Base-by-base conservation (phyloP, 768 basidiomycete genomes). In the Amanita jacksonii region DNA sequence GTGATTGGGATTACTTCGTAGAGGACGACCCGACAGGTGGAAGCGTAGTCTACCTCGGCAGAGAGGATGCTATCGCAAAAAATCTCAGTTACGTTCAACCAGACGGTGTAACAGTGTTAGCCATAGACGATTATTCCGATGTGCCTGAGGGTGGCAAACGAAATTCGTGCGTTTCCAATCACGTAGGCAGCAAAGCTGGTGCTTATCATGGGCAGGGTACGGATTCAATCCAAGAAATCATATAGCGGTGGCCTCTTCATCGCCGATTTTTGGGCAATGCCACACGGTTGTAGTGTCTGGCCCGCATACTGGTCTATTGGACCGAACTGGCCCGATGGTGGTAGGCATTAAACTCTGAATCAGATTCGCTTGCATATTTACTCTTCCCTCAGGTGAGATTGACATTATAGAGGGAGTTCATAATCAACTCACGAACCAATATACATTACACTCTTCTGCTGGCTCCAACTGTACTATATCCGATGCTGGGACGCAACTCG, bases 351-450 rank as follows among this genome's bases (percentile, higher is more conserved):
- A n/a, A 18, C 15, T 42, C 45, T 32, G 43, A 30, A 43, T n/a
- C 27, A 40, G 33, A 5, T 41, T 42, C 27, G 23, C 36, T 12
- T 30, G 43, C 27, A 28, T 47, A 24, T 41, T 40, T 45, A 20
- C 45, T 9, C 8, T 22, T 18, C 3, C 31, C 32, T 24, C 39
- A 62, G 65, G 69, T n/a, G 83, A 87, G 57, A 79, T 85, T 37
- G 86, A 88, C 53, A 72, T 85, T 40, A 56, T 87, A 7, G 86
- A 89, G 54, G 81, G 82, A 13, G 81, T 87, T 43, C 74, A 87
- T 51, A 53, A 70, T 19, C 68, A 74, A 54, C 48, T 60, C 1
- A 62, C 57, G 22, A 85, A 88, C 51, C 80, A 78, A 47, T 73
- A 75, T 58, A 76, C 83, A 1, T 65, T 86, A 4, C 85, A 87